Evolutionary conservation across 371 early-diverging fungal genomes (phyloP).

Genomic region (Choanephora cucurbitarum): DNA sequence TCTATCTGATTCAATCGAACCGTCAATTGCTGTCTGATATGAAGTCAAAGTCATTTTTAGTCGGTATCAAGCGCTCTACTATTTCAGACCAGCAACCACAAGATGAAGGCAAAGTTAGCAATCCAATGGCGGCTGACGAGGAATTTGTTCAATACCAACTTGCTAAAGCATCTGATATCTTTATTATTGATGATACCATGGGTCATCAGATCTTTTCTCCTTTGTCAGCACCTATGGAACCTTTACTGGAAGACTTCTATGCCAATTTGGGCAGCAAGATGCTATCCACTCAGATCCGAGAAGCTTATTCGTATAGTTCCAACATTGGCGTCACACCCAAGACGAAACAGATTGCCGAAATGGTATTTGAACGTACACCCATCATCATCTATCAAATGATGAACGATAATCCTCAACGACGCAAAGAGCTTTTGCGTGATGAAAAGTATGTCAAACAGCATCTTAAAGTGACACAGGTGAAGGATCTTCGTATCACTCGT

Average conservation of each 20-base stretch:
- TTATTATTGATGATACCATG: slow-evolving; percentile 80
- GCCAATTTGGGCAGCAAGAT: slow-evolving; percentile 69
- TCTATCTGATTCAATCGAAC: slow-evolving; percentile 49
- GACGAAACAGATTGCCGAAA: slow-evolving; percentile 60
- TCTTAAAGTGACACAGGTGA: slow-evolving; percentile 54
- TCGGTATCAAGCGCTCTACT: slow-evolving; percentile 47
- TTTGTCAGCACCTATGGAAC: slow-evolving; percentile 68
- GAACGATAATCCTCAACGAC: slow-evolving; percentile 64
- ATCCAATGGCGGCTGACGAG: slow-evolving; percentile 22
- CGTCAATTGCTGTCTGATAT: slow-evolving; percentile 57
- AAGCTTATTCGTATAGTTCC: slow-evolving; percentile 54
- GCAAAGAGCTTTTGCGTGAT: slow-evolving; percentile 51
- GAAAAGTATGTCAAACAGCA: slow-evolving; percentile 55
- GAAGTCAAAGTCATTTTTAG: slow-evolving; percentile 58
- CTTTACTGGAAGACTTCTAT: slow-evolving; percentile 68
- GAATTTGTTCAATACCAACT: slow-evolving; percentile 63
- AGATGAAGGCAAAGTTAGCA: slow-evolving; percentile 25
- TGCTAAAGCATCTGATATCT: slow-evolving; percentile 73
- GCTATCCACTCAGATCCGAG: slow-evolving; percentile 60
- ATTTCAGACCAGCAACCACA: slow-evolving; percentile 14
- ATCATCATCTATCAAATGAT: slow-evolving; percentile 62
- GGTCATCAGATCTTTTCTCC: slow-evolving; percentile 78
- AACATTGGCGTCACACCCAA: slow-evolving; percentile 47
- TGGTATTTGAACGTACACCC: slow-evolving; percentile 79
- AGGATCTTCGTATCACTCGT: slow-evolving; percentile 62